Base-by-base conservation (phyloP, 202 grass and related monocot genomes). In the Miscanthus sacchariflorus region DNA sequence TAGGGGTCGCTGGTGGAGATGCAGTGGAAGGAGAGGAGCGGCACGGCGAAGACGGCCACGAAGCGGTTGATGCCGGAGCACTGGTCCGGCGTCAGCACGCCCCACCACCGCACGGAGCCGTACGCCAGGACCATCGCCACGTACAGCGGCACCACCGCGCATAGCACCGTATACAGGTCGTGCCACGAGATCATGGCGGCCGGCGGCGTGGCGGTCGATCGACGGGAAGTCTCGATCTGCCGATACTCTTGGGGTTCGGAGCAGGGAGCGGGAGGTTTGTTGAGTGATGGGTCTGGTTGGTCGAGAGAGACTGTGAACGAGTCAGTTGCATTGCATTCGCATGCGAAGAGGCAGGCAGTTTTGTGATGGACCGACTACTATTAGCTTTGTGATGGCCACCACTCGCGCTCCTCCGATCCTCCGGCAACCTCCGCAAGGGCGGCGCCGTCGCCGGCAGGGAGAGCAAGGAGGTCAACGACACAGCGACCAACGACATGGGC, bases 31-130 rank as follows among this genome's bases (percentile, higher is more conserved):
- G 94, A 96, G 50, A 96, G 94, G 40, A 96, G 94, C 6, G 94
- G 94, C 10, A 96, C 91, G 12, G 94, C 94, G 71, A 96, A 93
- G 52, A 93, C 91, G 86, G 94, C 92, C 18, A 96, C 94, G 46
- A 93, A 96, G 30, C 94, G 91, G 80, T 93, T 96, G 85, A 96
- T 93, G 40, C 94, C 94, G 71, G 85, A 72, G 88, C 94, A 96
- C 85, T 96, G 94, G 17, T 96, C 94, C 44, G 91, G 92, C 50
- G 91, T 87, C 33, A 96, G 93, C 65, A 96, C 90, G 38, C 90
- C 80, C 91, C 90, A 96, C 92, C 94, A 96, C 58, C 88, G 90
- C 78, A 93, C 94, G 27, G 94, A 96, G 0, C 91, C 94, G 58
- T 96, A 96, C 3, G 94, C 94, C 14, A 92, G 76, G 8, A 93